Base-by-base conservation (phyloP, 1,284 basidiomycete species). In the Malassezia cuniculi region DNA sequence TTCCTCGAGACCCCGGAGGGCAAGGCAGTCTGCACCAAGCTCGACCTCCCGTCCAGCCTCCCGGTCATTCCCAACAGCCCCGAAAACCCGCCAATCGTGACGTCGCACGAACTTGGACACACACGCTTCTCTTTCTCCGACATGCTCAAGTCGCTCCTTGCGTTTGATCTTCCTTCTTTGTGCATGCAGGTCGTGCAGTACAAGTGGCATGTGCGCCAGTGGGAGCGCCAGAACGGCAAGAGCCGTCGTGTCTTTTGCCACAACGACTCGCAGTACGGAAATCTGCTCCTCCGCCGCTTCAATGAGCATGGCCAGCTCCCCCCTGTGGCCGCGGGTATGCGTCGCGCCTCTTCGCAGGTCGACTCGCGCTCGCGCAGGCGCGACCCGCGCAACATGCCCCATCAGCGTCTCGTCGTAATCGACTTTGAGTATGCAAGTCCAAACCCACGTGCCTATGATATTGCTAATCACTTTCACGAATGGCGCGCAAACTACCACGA, bases 401-500 rank as follows among this genome's bases (percentile, higher is more conserved):
- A 65, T 29, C 52, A 65, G 20, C 53, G 53, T 14, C 44, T 65
- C 6, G 60, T 63, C 18, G 62, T 65, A 14, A 65, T 65, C 31
- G 62, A 66, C 45, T 60, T 63, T 29, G 59, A 64, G 42, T 60
- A 60, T 19, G 53, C 55, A 6, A 50, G 52, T 14, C 57, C 60
- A 9, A 62, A 62, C 16, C 60, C 60, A 11, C 42, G 60, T 4
- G 60, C 46, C 10, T 62, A 54, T 30, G 60, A 62, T 36, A 59
- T 66, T 15, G 62, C 62, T 28, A 66, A 66, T 27, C 54, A 59
- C 38, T 66, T 66, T 29, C 54, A 59, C 29, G 62, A 66, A 31
- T 63, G 60, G 62, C 47, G 60, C 6, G 49, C 58, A 1, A 54
- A 66, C 40, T 66, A 66, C 27, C 47, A 61, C 19, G 51, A 58